Percentiles rank a stretch among this genome's conserved stretches.
phyloP scores from a whole-genome alignment of 371 early-diverging fungal genomes.

The Circinella minor region DNA sequence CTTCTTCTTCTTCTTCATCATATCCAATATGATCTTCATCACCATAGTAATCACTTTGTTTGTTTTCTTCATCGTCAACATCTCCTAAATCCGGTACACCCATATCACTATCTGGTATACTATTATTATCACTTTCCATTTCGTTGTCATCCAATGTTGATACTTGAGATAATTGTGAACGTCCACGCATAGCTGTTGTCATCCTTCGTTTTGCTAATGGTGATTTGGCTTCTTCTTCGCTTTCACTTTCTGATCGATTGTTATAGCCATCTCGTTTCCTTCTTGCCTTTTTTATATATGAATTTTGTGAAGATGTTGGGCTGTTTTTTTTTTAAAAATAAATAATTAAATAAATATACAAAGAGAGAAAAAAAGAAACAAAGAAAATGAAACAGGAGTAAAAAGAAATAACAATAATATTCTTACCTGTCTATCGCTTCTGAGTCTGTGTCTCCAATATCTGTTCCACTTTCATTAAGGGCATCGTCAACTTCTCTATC shows the following conservation, averaged over 20 bases:
- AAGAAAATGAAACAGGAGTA: background rate
- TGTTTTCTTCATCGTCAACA: constrained; percentile 8
- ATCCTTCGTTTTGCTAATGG: constrained; percentile 23
- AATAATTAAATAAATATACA: too few species aligned
- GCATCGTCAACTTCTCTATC: constrained; percentile 65
- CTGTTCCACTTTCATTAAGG: constrained; percentile 60
- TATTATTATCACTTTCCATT: constrained; percentile 5
- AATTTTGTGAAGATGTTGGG: constrained; percentile 18
- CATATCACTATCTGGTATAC: constrained; percentile 22
- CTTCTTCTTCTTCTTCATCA: constrained; percentile 20
- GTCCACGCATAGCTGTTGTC: constrained; percentile 25
- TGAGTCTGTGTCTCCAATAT: constrained; percentile 51
- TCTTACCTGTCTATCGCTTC: constrained; percentile 35
- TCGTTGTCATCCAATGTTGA: constrained; percentile 14
- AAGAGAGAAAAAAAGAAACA: too few species aligned
- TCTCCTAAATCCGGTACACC: constrained; percentile 1
- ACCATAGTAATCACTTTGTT: constrained; percentile 6
- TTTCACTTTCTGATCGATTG: constrained; percentile 33
- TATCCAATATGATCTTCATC: constrained; percentile 26
- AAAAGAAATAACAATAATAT: background rate
- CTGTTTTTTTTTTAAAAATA: constrained; percentile 12
- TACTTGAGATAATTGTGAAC: constrained; percentile 42
- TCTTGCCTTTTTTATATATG: constrained; percentile 21
- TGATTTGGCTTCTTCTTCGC: constrained; percentile 21
- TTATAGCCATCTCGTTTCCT: constrained; percentile 29